phyloP scores from a whole-genome alignment of 192 early-diverging fungal species.

The Coemansia sp. region DNA sequence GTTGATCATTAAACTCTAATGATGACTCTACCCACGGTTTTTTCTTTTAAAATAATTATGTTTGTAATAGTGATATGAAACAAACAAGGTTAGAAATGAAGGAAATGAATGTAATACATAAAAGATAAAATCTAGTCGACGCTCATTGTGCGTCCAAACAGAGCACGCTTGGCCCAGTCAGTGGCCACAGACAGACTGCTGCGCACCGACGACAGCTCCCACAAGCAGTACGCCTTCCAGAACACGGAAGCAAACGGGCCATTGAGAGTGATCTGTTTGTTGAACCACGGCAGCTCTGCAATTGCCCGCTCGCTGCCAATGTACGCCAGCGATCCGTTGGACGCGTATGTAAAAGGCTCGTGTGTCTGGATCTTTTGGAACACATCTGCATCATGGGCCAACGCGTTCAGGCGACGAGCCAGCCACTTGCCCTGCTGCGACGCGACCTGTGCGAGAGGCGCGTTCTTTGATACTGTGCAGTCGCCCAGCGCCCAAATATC shows the following conservation, averaged over 20 bases:
- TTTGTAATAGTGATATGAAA: too few species aligned
- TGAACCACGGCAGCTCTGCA: constrained; percentile 62
- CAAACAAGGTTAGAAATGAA: too few species aligned
- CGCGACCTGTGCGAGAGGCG: constrained; percentile 84
- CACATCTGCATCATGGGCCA: constrained; percentile 46
- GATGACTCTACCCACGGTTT: too few species aligned
- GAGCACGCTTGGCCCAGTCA: constrained; percentile 85
- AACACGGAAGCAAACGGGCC: constrained; percentile 69
- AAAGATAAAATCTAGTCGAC: constrained; percentile 61
- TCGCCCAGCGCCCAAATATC: constrained; percentile 85
- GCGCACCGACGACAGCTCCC: constrained; percentile 79
- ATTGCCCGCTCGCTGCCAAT: constrained; percentile 59
- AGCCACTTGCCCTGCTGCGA: constrained; percentile 87
- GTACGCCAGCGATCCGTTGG: constrained; percentile 69
- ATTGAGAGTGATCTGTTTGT: constrained; percentile 58
- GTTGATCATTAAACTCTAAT: too few species aligned
- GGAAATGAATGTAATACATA: too few species aligned
- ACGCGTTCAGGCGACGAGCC: constrained; percentile 65
- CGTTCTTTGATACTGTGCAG: constrained; percentile 79
- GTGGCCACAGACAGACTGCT: constrained; percentile 82
- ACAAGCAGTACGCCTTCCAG: constrained; percentile 74
- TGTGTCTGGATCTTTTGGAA: constrained; percentile 21
- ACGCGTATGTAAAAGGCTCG: constrained; percentile 63
- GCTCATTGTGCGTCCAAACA: constrained; percentile 88
- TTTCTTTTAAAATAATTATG: too few species aligned